Percentiles rank a stretch among this genome's conserved stretches.
phyloP scores from a whole-genome alignment of 2,329 filamentous ascomycete genomes.

The Clarireedia hainanense region DNA sequence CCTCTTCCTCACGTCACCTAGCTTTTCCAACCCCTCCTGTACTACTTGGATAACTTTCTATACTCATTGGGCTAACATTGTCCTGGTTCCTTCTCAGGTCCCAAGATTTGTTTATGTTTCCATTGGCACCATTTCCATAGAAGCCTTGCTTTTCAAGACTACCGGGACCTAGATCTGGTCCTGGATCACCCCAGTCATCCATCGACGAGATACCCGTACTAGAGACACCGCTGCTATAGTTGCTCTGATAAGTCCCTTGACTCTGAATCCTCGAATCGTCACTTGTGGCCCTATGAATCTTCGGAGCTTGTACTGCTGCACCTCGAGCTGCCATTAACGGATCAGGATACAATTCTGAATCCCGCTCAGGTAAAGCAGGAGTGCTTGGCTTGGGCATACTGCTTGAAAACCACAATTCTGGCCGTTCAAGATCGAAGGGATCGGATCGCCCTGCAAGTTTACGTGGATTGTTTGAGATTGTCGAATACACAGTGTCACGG shows the following conservation, averaged over 20 bases:
- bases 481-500: constrained; percentile 35
- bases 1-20: constrained; percentile 11
- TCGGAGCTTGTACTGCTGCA: background rate
- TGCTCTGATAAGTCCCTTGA: constrained; percentile 17
- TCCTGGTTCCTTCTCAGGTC: constrained; percentile 9
- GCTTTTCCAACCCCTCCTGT: constrained; percentile 22
- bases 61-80: constrained; percentile 17
- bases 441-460: constrained; percentile 55
- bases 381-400: constrained; percentile 6
- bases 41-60: constrained; percentile 13
- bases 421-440: constrained; percentile 55
- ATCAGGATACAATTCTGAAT: background rate
- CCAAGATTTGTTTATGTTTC: constrained; percentile 6
- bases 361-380: background rate
- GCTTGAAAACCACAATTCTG: constrained; percentile 34
- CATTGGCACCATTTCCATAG: constrained; percentile 3
- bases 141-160: background rate
- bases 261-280: constrained; percentile 5
- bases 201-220: constrained; percentile 9
- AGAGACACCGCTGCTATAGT: constrained; percentile 21
- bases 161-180: constrained; percentile 41
- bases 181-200: constrained; percentile 44
- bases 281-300: background rate
- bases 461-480: constrained; percentile 33
- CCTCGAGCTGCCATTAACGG: background rate